Evolutionary conservation across 768 basidiomycete species (phyloP).

Genomic region (Kwoniella sp.): DNA sequence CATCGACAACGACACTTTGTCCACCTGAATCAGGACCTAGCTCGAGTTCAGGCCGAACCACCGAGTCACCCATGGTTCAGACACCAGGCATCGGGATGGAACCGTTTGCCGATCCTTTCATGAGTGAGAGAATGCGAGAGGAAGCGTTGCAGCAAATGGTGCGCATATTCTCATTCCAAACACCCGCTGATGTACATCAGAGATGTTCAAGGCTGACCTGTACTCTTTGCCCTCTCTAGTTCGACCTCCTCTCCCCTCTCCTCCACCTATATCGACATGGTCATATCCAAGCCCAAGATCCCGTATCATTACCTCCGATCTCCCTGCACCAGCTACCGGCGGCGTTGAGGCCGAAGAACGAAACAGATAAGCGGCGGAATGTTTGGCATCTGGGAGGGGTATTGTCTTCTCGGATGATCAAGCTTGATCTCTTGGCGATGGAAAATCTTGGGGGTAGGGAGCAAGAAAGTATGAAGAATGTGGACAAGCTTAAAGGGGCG

Average conservation of each 20-base stretch:
- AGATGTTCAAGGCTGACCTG: not conserved
- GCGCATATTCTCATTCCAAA: not conserved
- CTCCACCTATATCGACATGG: conserved; percentile 42
- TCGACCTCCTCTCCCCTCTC: conserved; percentile 39
- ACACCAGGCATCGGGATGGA: conserved; percentile 13
- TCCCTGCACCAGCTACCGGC: conserved; percentile 29
- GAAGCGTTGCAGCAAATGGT: conserved; percentile 35
- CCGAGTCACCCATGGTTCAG: conserved; percentile 19
- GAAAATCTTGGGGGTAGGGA: not conserved
- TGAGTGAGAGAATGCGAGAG: not conserved
- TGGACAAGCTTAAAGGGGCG: conserved; percentile 12
- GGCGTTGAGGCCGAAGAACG: conserved; percentile 30
- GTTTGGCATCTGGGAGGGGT: conserved; percentile 36
- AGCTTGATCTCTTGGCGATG: conserved; percentile 9
- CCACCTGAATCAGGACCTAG: conserved; percentile 13
- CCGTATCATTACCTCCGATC: conserved; percentile 43
- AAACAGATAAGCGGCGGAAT: conserved; percentile 38
- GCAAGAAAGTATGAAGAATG: not conserved
- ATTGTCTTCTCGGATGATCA: conserved; percentile 23
- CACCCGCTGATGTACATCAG: not conserved
- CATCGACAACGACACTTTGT: conserved; percentile 11
- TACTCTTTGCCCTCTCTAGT: conserved; percentile 14
- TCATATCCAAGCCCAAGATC: conserved; percentile 45
- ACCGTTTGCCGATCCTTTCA: not conserved
- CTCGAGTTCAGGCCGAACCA: conserved; percentile 16